Evolutionary conservation across 1,284 basidiomycete species (phyloP).

Genomic region (Earliella scabrosa): DNA sequence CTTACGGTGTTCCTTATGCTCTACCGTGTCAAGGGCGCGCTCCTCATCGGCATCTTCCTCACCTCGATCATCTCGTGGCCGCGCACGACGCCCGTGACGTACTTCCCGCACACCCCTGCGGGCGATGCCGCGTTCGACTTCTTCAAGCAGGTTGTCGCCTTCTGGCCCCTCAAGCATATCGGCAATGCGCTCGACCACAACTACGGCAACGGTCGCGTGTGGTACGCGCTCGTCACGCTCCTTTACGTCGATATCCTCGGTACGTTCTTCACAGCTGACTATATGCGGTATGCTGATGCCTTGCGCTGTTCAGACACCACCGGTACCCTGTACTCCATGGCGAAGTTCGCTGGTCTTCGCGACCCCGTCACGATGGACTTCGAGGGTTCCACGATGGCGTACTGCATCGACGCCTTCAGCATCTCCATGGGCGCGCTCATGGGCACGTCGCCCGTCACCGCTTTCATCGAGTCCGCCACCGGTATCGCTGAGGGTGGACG

Average conservation of each 20-base stretch:
- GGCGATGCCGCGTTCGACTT: conserved; percentile 83
- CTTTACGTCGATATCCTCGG: conserved; percentile 89
- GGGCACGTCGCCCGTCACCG: conserved; percentile 88
- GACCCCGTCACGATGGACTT: conserved; percentile 88
- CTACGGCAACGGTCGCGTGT: conserved; percentile 73
- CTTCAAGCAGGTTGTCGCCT: conserved; percentile 88
- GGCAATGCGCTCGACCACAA: conserved; percentile 69
- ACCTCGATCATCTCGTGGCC: conserved; percentile 92
- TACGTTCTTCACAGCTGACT: conserved; percentile 31
- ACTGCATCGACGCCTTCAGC: conserved; percentile 82
- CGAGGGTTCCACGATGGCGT: conserved; percentile 85
- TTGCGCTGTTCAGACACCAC: conserved; percentile 36
- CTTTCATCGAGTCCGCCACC: conserved; percentile 86
- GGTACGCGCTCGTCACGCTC: conserved; percentile 89
- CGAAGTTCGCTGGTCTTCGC: conserved; percentile 88
- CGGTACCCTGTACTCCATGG: conserved; percentile 90
- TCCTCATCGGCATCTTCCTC: conserved; percentile 84
- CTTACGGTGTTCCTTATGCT: conserved; percentile 81
- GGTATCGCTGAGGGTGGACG: conserved; percentile 87
- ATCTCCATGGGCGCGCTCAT: conserved; percentile 85
- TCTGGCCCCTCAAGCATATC: conserved; percentile 64
- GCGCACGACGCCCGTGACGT: conserved; percentile 78
- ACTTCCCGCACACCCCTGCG: conserved; percentile 74
- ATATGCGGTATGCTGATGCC: background rate
- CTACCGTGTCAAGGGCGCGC: conserved; percentile 85